phyloP scores from a whole-genome alignment of 2,329 filamentous ascomycete species.

The Thelonectria olida region DNA sequence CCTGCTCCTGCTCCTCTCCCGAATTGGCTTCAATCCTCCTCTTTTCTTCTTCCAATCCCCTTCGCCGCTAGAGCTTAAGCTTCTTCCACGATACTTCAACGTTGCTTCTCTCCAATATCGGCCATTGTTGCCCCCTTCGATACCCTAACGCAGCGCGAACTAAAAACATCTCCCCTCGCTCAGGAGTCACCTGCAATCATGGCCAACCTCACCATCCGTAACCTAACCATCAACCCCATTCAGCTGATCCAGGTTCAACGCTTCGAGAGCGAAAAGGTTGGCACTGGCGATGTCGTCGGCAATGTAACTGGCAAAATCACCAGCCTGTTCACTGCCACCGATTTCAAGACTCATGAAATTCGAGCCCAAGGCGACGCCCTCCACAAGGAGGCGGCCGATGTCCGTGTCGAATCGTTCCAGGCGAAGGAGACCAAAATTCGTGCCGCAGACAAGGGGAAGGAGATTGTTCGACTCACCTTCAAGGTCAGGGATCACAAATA shows the following conservation, averaged over 20 bases:
- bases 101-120: background rate
- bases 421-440: constrained; percentile 66
- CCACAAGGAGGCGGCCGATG: constrained; percentile 67
- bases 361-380: constrained; percentile 67
- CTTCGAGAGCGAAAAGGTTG: constrained; percentile 64
- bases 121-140: background rate
- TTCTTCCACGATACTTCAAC: background rate
- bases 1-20: too few species aligned
- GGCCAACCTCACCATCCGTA: constrained; percentile 77
- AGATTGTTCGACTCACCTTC: constrained; percentile 80
- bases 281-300: constrained; percentile 53
- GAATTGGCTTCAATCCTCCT: background rate
- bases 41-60: background rate
- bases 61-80: background rate
- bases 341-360: constrained; percentile 41
- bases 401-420: constrained; percentile 75
- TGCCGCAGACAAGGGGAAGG: constrained; percentile 65
- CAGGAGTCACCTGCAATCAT: constrained; percentile 44
- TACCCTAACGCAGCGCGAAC: background rate
- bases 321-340: constrained; percentile 55
- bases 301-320: constrained; percentile 56
- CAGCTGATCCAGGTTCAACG: constrained; percentile 78
- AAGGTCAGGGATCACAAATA: constrained; percentile 67
- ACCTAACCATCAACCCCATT: constrained; percentile 79
- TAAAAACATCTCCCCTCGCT: background rate